Base-by-base conservation (phyloP, 352 stramenopile genomes). In the Phytophthora palmivora region DNA sequence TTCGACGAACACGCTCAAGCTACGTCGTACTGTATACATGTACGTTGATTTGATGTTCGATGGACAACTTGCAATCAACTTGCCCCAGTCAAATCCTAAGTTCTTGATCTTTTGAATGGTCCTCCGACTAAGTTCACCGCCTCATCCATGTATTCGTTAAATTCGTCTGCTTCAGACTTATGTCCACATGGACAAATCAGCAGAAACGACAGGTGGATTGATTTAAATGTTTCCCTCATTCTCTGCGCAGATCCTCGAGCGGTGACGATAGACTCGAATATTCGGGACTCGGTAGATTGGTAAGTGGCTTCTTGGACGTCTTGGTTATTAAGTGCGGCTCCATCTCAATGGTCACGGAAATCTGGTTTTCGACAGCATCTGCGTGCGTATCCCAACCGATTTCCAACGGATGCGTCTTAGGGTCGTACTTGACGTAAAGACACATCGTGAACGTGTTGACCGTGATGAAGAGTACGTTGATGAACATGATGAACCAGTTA, bases 401-500 rank as follows among this genome's bases (percentile, higher is more conserved):
- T 18, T 56, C 45, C 16, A 65, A 34, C 47, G 54, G 61, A 26
- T 70, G 61, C 16, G 61, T 70, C 41, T 64, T 64, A 8, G 63
- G 67, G 48, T 72, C 58, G 48, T 70, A 76, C 33, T 67, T 44
- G 30, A 43, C 32, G 48, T 76, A 76, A 16, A 76, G 39, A 14
- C 63, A 69, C 56, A 76, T 48, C 3, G 64, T 73, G 38, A 67
- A 66, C 15, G 63, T 74, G 37, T 63, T 66, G 39, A 71, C 58
- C 41, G 73, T 55, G 52, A 74, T 62, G 62, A 67, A 73, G 22
- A 78, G 63, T 5, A 78, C 39, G 54, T 72, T 74, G 47, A 67
- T 61, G 37, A 62, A 63, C 45, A 70, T 63, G 38, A 75, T 72
- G 54, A 79, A 79, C 57, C 63, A 67, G 50, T 79, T 79, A 12